A percentile compares a stretch with the other conserved stretches of the same genome.
Conservation (phyloP, 202 grass and related monocot species). For the Digitaria exilis region DNA sequence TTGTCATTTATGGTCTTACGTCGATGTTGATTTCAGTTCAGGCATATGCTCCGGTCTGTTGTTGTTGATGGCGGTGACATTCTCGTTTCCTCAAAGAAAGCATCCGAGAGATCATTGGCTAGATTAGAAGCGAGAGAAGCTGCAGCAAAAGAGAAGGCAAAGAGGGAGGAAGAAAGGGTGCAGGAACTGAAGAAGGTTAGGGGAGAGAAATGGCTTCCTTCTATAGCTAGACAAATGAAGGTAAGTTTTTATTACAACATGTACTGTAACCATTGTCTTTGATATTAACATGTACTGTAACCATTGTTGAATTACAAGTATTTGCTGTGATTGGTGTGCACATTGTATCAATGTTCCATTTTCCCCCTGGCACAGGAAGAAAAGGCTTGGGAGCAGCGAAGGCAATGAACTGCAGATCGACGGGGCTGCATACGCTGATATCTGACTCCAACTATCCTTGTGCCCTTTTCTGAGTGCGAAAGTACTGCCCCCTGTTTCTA, state of each 20-base stretch:
- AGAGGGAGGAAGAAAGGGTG: slow-evolving; percentile 89
- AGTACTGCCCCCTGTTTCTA: not conserved
- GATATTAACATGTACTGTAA: not conserved
- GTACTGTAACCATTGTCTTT: not conserved
- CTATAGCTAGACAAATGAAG: slow-evolving; percentile 79
- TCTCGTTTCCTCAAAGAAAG: slow-evolving; percentile 64
- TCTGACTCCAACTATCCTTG: not conserved
- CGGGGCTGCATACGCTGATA: not conserved
- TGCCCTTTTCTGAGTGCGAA: not conserved
- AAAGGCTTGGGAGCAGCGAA: slow-evolving; percentile 33
- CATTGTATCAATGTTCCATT: not conserved
- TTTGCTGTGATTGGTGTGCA: slow-evolving; percentile 12
- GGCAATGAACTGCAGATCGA: slow-evolving; percentile 6
- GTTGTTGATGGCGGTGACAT: slow-evolving; percentile 68
- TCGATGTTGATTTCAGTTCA: slow-evolving; percentile 67
- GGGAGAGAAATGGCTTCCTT: slow-evolving; percentile 99
- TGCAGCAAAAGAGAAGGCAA: slow-evolving; percentile 60
- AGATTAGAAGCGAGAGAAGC: slow-evolving; percentile 78
- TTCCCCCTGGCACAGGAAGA: slow-evolving; percentile 36
- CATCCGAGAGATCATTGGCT: slow-evolving; percentile 64
- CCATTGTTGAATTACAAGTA: not conserved
- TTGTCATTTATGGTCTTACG: not conserved
- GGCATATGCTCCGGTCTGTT: slow-evolving; percentile 62
- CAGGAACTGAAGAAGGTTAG: slow-evolving; percentile 71
- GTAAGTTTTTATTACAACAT: slow-evolving; percentile 37